Conservation (phyloP, 2,329 filamentous ascomycete species). For the Colletotrichum sojae region DNA sequence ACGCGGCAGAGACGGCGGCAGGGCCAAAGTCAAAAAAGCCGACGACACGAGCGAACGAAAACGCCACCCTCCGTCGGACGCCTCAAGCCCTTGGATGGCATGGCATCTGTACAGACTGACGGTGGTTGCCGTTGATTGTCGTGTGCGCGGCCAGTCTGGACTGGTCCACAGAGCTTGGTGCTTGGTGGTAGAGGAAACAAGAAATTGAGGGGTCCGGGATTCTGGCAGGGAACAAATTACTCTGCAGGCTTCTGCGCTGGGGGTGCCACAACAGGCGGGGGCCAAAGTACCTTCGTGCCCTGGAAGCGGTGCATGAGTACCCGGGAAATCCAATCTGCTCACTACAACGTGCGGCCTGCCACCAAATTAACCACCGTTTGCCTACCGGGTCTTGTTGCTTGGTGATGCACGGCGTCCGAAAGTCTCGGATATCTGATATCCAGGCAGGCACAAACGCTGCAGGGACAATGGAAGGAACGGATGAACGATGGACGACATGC, state of each 20-base stretch:
- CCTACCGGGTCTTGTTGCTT: neutral
- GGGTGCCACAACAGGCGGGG: neutral
- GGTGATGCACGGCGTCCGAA: neutral
- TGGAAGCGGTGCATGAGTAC: conserved; percentile 13
- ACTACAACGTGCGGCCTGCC: conserved; percentile 16
- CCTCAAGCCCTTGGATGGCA: conserved; percentile 29
- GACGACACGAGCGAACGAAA: neutral
- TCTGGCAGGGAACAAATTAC: conserved; percentile 33
- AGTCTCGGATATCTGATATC: neutral
- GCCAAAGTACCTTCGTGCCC: conserved; percentile 1
- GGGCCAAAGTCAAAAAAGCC: neutral
- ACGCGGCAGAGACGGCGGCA: neutral
- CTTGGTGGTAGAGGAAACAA: conserved; percentile 36
- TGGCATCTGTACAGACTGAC: conserved; percentile 30
- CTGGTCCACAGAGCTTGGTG: conserved; percentile 12
- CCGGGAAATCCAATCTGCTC: conserved; percentile 6
- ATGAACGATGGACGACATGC: neutral
- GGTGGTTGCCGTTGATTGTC: conserved; percentile 3
- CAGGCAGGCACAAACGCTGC: neutral
- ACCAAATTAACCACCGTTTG: conserved; percentile 30
- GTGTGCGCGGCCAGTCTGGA: conserved; percentile 35
- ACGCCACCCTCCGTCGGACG: neutral
- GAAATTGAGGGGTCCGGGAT: conserved; percentile 38
- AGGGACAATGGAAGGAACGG: neutral
- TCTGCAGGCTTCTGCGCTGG: neutral